Conservation (phyloP, 2,329 filamentous ascomycete species). For the Sarocladiaceae sp. region DNA sequence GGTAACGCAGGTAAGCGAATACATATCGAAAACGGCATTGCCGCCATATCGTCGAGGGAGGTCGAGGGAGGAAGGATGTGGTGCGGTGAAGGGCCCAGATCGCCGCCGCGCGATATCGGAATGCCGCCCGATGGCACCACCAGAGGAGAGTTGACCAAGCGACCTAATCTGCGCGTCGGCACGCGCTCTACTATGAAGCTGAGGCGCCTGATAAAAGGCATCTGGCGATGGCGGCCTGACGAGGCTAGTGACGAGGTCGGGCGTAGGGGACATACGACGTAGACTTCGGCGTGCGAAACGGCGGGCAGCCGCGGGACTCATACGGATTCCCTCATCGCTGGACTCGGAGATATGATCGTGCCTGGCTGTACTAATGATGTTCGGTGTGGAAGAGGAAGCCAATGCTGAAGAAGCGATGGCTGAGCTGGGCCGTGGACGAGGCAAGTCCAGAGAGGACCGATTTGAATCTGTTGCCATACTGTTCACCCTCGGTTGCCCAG, state of each 20-base stretch:
- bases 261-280: conserved; percentile 28
- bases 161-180: conserved; percentile 9
- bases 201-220: conserved; percentile 23
- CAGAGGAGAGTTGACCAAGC: not conserved
- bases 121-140: not conserved
- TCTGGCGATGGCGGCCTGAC: conserved; percentile 32
- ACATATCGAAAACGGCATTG: conserved; percentile 36
- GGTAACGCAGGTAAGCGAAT: conserved; percentile 36
- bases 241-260: conserved; percentile 33
- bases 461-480: conserved; percentile 6
- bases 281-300: conserved; percentile 30
- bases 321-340: conserved; percentile 28
- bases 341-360: conserved; percentile 23
- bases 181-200: conserved; percentile 17
- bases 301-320: conserved; percentile 28
- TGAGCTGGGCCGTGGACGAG: not conserved
- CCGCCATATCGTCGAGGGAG: conserved; percentile 32
- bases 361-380: not conserved
- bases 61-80: conserved; percentile 32
- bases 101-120: conserved; percentile 15
- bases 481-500: conserved; percentile 7
- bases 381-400: conserved; percentile 1
- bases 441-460: conserved; percentile 4
- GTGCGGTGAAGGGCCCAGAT: conserved; percentile 27
- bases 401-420: not conserved